Evolutionary conservation across 306 rosid species (phyloP).

Genomic region (Prunus kanzakura): DNA sequence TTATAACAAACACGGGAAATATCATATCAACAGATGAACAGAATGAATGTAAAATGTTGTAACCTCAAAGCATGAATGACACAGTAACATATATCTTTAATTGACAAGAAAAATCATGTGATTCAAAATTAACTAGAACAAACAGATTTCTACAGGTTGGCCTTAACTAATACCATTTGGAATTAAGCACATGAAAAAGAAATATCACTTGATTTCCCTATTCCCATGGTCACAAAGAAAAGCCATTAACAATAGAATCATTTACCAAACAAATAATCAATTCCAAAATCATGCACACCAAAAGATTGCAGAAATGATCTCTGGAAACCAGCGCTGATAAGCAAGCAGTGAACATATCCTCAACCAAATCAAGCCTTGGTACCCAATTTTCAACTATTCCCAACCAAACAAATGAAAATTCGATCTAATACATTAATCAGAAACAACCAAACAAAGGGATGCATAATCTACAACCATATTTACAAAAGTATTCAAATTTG

Average conservation of each 20-base stretch:
- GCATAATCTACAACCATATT: neutral
- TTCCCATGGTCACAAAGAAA: neutral
- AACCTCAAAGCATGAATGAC: neutral
- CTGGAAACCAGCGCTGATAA: neutral
- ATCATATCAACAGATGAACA: constrained; percentile 4
- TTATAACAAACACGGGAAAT: neutral
- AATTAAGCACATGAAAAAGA: neutral
- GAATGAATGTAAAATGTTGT: neutral
- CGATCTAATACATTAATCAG: neutral
- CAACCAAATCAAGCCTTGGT: neutral
- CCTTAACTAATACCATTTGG: neutral
- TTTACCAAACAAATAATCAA: neutral
- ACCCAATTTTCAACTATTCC: neutral
- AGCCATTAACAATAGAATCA: neutral
- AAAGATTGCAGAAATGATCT: neutral
- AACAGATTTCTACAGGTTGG: neutral
- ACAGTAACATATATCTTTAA: neutral
- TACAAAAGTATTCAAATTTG: neutral
- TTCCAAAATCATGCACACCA: neutral
- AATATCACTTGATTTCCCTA: neutral
- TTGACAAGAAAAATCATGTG: neutral
- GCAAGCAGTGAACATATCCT: neutral
- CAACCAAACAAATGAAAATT: neutral
- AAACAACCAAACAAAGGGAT: neutral
- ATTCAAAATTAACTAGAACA: neutral